phyloP scores from a whole-genome alignment of 2,329 filamentous ascomycete genomes.

The Sclerotinia glacialis region DNA sequence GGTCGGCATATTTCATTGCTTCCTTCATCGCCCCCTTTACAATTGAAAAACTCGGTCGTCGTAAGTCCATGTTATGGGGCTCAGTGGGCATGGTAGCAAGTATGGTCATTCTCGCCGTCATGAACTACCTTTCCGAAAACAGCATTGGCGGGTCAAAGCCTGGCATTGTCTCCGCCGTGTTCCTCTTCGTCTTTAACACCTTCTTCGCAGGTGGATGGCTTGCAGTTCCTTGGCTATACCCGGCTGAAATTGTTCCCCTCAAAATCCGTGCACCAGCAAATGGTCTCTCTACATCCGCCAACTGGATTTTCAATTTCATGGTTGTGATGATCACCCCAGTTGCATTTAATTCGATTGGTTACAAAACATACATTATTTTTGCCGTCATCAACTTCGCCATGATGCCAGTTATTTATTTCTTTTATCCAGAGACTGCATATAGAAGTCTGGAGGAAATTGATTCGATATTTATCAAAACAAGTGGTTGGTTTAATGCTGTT shows the following conservation, averaged over 20 bases:
- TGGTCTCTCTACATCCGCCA: conserved; percentile 47
- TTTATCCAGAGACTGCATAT: conserved; percentile 51
- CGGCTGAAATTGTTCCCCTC: conserved; percentile 55
- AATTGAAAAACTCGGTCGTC: conserved; percentile 59
- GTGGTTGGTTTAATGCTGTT: conserved; percentile 9
- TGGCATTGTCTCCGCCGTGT: conserved; percentile 31
- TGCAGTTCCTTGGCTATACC: conserved; percentile 47
- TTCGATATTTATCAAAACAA: conserved; percentile 2
- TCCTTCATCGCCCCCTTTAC: conserved; percentile 41
- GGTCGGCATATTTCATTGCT: conserved; percentile 11
- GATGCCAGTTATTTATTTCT: conserved; percentile 45
- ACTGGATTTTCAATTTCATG: conserved; percentile 53
- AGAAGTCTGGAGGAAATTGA: conserved; percentile 19
- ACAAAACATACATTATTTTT: conserved; percentile 57
- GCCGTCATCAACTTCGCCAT: conserved; percentile 48
- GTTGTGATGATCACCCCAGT: conserved; percentile 40
- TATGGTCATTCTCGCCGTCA: conserved; percentile 46
- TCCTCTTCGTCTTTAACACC: conserved; percentile 52
- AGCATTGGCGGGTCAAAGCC: conserved; percentile 21
- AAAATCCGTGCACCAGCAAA: conserved; percentile 55
- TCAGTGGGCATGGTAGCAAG: conserved; percentile 61
- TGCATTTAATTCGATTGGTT: conserved; percentile 50
- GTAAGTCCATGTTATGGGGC: conserved; percentile 70
- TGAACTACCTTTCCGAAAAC: conserved; percentile 44
- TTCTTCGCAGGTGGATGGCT: conserved; percentile 53